A percentile compares a stretch with the other conserved stretches of the same genome.
Evolutionary conservation across 306 rosid species (phyloP).

Genomic region (Lagenaria siceraria): DNA sequence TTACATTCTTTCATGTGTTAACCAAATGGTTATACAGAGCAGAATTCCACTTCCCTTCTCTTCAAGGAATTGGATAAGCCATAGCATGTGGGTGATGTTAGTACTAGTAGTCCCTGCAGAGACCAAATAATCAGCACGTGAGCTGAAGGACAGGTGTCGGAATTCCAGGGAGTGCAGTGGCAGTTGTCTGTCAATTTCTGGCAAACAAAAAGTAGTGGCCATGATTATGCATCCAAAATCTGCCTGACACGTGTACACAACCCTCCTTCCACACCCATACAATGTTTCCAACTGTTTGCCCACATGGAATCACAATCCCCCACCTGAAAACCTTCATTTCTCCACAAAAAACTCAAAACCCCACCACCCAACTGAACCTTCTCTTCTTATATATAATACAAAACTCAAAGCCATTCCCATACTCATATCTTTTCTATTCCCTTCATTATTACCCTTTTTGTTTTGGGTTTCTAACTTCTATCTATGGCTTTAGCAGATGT

Average conservation of each 20-base stretch:
- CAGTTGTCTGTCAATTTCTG: neutral
- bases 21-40: neutral
- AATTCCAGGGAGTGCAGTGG: neutral
- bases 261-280: neutral
- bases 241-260: neutral
- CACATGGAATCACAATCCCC: neutral
- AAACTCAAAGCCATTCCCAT: neutral
- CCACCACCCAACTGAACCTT: neutral
- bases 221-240: neutral
- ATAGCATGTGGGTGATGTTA: neutral
- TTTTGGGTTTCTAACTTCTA: neutral
- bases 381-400: neutral
- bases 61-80: conserved; percentile 2
- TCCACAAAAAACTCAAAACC: neutral
- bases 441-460: neutral
- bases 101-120: neutral
- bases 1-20: neutral
- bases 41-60: neutral
- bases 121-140: neutral
- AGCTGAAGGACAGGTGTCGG: conserved; percentile 2
- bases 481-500: neutral
- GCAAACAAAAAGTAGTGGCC: conserved; percentile 3
- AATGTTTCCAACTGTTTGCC: neutral
- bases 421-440: neutral
- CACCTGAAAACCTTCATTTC: neutral